Percentiles rank a stretch among this genome's conserved stretches.
These are phyloP conservation scores for Sicyos baderoa DNA, from an alignment of 306 rosid genomes.

Conservation along the genomic window DNA sequence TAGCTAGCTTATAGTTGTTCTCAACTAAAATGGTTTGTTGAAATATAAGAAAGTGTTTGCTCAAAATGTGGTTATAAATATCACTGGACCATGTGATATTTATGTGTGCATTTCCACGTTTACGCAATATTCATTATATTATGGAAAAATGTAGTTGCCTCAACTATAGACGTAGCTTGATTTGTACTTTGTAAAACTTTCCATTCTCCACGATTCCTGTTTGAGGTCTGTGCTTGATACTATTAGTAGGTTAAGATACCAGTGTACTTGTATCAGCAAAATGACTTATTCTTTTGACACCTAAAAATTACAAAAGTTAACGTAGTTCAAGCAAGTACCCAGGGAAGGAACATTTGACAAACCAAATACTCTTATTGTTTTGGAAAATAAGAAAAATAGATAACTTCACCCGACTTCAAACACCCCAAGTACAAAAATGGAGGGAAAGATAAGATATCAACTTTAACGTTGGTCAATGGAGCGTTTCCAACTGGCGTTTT, in stretches of 20 bases:
- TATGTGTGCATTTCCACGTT: not conserved
- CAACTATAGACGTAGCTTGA: not conserved
- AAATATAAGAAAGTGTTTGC: not conserved
- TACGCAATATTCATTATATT: not conserved
- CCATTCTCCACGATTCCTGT: not conserved
- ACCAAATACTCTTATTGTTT: not conserved
- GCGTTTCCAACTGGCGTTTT: not conserved
- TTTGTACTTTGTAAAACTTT: not conserved
- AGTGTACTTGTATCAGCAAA: not conserved
- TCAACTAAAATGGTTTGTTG: not conserved
- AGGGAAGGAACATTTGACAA: not conserved
- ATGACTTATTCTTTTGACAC: not conserved
- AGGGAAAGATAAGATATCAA: constrained; percentile 3
- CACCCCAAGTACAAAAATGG: not conserved
- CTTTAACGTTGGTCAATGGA: not conserved
- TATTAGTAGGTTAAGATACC: not conserved
- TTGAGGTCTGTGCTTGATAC: not conserved
- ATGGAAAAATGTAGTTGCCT: not conserved
- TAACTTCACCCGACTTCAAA: not conserved
- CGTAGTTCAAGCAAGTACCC: constrained; percentile 5
- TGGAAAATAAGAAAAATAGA: not conserved
- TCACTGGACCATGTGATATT: not conserved
- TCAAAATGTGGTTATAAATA: not conserved
- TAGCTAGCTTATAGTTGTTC: not conserved
- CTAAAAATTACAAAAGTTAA: not conserved